Evolutionary conservation across 2,329 filamentous ascomycete species (phyloP).

Genomic region (Sphaerulina vaccinii): DNA sequence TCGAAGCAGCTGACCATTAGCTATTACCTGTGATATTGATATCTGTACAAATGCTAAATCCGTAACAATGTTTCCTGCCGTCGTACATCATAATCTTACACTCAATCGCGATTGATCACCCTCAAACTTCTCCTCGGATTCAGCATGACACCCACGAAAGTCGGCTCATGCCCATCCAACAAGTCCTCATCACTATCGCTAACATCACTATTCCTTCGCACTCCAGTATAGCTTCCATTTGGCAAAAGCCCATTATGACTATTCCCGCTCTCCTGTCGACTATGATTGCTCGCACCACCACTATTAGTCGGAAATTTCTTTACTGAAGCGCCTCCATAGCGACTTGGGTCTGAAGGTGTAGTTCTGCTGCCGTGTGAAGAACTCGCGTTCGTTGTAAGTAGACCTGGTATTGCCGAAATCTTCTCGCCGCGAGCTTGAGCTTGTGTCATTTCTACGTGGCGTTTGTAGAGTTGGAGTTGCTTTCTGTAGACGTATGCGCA

Average conservation of each 20-base stretch:
- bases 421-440: constrained; percentile 39
- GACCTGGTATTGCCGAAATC: constrained; percentile 31
- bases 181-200: constrained; percentile 53
- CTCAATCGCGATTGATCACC: constrained; percentile 27
- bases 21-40: not conserved
- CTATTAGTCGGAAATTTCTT: constrained; percentile 5
- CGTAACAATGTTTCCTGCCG: constrained; percentile 4
- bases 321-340: constrained; percentile 10
- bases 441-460: constrained; percentile 65
- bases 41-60: not conserved
- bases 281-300: constrained; percentile 35
- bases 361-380: constrained; percentile 16
- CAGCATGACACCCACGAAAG: constrained; percentile 57
- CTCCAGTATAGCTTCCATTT: constrained; percentile 29
- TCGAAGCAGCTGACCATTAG: too few relatives aligned
- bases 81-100: not conserved
- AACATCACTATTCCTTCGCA: constrained; percentile 44
- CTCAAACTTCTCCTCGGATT: constrained; percentile 55
- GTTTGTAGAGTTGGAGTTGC: constrained; percentile 67
- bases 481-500: constrained; percentile 72
- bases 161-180: constrained; percentile 63
- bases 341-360: constrained; percentile 19
- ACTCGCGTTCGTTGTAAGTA: constrained; percentile 27
- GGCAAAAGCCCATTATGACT: constrained; percentile 33
- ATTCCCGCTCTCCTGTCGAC: constrained; percentile 24